phyloP scores from a whole-genome alignment of 345 rosid genomes.

The Noccaea caerulescens region DNA sequence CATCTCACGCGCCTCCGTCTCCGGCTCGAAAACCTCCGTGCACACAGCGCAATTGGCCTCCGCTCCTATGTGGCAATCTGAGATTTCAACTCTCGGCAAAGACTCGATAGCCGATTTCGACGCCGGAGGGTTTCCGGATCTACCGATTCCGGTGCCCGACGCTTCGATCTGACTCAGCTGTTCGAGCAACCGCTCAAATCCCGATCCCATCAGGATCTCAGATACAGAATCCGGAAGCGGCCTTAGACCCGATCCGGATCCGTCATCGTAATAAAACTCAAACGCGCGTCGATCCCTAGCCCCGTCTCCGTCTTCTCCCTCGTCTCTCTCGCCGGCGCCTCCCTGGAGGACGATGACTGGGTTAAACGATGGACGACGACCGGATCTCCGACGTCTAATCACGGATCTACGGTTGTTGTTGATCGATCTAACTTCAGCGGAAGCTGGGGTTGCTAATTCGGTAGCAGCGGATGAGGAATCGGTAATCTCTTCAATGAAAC shows the following conservation, averaged over 20 bases:
- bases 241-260: conserved; percentile 65
- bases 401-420: conserved; percentile 48
- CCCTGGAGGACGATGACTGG: conserved; percentile 83
- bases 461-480: conserved; percentile 25
- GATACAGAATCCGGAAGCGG: conserved; percentile 71
- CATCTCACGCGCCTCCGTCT: conserved; percentile 71
- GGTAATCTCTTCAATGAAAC: conserved; percentile 61
- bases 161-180: conserved; percentile 69
- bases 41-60: conserved; percentile 79
- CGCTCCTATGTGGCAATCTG: conserved; percentile 44
- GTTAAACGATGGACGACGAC: conserved; percentile 59
- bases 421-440: conserved; percentile 34
- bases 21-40: conserved; percentile 64
- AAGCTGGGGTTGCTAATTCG: conserved; percentile 23
- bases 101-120: conserved; percentile 79
- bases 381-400: conserved; percentile 46
- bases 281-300: conserved; percentile 45
- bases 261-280: conserved; percentile 75
- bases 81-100: conserved; percentile 60
- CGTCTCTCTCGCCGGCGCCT: conserved; percentile 40
- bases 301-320: conserved; percentile 35
- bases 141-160: conserved; percentile 44
- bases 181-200: conserved; percentile 70
- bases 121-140: conserved; percentile 71
- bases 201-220: conserved; percentile 78